A percentile compares a stretch with the other conserved stretches of the same genome.
Evolutionary conservation across 1,284 basidiomycete genomes (phyloP).

Genomic region (Quambalaria eucalypti): DNA sequence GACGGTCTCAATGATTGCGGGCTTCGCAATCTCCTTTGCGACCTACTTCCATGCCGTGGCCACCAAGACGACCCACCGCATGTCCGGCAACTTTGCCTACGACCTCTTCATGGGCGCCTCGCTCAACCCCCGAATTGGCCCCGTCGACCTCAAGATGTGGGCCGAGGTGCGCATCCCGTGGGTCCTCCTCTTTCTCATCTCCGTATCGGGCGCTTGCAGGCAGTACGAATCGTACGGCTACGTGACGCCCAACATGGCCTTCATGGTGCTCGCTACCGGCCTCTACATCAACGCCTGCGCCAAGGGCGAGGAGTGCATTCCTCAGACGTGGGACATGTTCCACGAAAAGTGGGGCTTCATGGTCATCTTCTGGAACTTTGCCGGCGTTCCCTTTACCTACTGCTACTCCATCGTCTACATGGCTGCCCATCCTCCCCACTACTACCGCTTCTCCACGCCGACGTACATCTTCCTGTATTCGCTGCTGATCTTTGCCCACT

Average conservation of each 20-base stretch:
- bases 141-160: conserved; percentile 96
- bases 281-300: conserved; percentile 89
- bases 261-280: conserved; percentile 92
- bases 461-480: conserved; percentile 55
- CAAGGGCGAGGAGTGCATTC: conserved; percentile 72
- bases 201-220: conserved; percentile 85
- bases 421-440: conserved; percentile 79
- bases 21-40: conserved; percentile 56
- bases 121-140: conserved; percentile 87
- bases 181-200: conserved; percentile 88
- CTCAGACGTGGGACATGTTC: conserved; percentile 74
- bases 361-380: conserved; percentile 65
- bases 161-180: conserved; percentile 95
- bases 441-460: conserved; percentile 74
- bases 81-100: conserved; percentile 83
- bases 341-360: conserved; percentile 47
- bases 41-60: conserved; percentile 43
- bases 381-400: conserved; percentile 64
- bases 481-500: conserved; percentile 33
- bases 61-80: conserved; percentile 53
- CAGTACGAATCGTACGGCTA: conserved; percentile 79
- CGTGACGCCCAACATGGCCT: conserved; percentile 90
- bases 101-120: conserved; percentile 72
- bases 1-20: conserved; percentile 87
- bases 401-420: conserved; percentile 82